A percentile compares a stretch with the other conserved stretches of the same genome.
Evolutionary conservation across 768 basidiomycete species (phyloP).

Genomic region (Guyanaporus albipodus): DNA sequence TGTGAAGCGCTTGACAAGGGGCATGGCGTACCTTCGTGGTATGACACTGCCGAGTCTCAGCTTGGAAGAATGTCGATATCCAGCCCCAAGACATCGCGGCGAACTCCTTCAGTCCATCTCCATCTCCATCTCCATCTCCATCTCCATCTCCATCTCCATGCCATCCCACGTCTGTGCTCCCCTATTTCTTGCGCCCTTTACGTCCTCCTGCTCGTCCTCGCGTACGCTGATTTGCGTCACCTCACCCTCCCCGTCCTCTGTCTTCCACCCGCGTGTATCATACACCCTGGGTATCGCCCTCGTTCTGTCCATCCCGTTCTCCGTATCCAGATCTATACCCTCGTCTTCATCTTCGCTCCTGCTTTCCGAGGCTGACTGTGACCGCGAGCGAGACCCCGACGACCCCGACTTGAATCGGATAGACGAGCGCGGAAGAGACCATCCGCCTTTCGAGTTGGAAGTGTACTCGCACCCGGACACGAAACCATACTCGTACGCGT

Average conservation of each 20-base stretch:
- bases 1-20: too few species aligned
- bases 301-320: neutral
- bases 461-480: slow-evolving; percentile 6
- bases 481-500: slow-evolving; percentile 12
- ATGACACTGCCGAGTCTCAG: too few species aligned
- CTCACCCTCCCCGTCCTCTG: neutral
- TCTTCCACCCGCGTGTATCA: neutral
- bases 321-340: neutral
- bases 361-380: slow-evolving; percentile 33
- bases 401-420: slow-evolving; percentile 40
- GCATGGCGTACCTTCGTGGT: too few species aligned
- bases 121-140: slow-evolving; percentile 57
- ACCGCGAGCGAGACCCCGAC: slow-evolving; percentile 31
- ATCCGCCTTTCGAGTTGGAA: slow-evolving; percentile 36
- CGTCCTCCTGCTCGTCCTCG: slow-evolving; percentile 3
- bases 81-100: too few species aligned
- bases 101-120: slow-evolving; percentile 22
- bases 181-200: neutral
- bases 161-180: slow-evolving; percentile 36
- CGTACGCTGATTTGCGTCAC: neutral
- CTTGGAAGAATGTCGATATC: too few species aligned
- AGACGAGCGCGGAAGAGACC: slow-evolving; percentile 56
- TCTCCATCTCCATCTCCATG: slow-evolving; percentile 52
- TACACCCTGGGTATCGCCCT: neutral
- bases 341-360: slow-evolving; percentile 35